Percentiles rank a stretch among this genome's conserved stretches.
Conservation (phyloP, 768 basidiomycete species). For the Leucocoprinus birnbaumii region DNA sequence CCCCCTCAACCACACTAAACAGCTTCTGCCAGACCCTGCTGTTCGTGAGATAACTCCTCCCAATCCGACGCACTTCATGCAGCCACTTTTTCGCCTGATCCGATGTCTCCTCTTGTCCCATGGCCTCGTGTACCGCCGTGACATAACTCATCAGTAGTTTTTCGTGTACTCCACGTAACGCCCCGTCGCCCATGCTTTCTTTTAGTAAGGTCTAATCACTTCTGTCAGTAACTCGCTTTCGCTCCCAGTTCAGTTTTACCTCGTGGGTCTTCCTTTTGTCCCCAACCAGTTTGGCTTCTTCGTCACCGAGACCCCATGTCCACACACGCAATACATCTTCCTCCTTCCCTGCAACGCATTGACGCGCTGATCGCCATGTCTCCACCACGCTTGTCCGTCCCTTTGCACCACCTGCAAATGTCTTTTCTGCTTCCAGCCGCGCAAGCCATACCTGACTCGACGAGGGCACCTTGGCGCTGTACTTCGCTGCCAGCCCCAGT, state of each 20-base stretch:
- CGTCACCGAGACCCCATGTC: constrained; percentile 48
- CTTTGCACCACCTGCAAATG: constrained; percentile 19
- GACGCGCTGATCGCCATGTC: constrained; percentile 45
- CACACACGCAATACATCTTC: constrained; percentile 40
- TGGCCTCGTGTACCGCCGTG: constrained; percentile 24
- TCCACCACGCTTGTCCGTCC: constrained; percentile 21
- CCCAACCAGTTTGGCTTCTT: constrained; percentile 13
- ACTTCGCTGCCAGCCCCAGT: constrained; percentile 40
- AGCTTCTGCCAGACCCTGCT: constrained; percentile 40
- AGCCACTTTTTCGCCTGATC: constrained; percentile 25
- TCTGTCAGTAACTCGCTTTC: constrained; percentile 9
- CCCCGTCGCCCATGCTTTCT: constrained; percentile 43
- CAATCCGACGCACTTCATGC: constrained; percentile 37
- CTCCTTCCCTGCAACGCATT: constrained; percentile 25
- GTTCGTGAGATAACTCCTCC: constrained; percentile 37
- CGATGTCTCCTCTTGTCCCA: constrained; percentile 20
- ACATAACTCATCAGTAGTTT: constrained; percentile 44
- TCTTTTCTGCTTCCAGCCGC: constrained; percentile 42
- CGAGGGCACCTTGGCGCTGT: constrained; percentile 33
- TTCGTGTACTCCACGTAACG: constrained; percentile 40
- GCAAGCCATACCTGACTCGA: constrained; percentile 51
- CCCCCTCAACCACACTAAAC: constrained; percentile 31
- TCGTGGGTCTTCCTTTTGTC: constrained; percentile 25
- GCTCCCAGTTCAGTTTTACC: constrained; percentile 22
- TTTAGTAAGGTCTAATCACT: constrained; percentile 37